These are phyloP conservation scores for Rhodotorula sphaerocarpa DNA, from an alignment of 768 basidiomycete genomes.

Conservation along the genomic window DNA sequence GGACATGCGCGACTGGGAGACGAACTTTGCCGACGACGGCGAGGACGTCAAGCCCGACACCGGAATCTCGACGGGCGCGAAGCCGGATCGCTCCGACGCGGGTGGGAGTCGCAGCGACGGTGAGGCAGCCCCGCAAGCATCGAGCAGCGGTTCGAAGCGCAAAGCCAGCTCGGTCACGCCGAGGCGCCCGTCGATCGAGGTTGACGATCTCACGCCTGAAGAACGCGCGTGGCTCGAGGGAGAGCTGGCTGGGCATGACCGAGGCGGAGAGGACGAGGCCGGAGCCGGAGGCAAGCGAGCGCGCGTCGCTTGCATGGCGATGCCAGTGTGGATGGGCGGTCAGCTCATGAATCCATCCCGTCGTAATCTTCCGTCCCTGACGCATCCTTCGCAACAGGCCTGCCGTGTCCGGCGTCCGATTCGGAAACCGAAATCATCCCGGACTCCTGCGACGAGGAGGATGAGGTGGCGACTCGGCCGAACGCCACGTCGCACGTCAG, in stretches of 20 bases:
- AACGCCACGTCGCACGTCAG: too few relatives aligned
- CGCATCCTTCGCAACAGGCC: too few relatives aligned
- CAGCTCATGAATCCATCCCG: not conserved
- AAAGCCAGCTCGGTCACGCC: not conserved
- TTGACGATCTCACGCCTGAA: not conserved
- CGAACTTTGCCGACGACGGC: not conserved
- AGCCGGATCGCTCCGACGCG: not conserved
- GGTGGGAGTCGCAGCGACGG: not conserved
- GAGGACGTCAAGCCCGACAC: not conserved
- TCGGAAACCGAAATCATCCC: too few relatives aligned
- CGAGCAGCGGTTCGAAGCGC: not conserved
- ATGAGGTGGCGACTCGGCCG: too few relatives aligned
- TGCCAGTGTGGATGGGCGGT: not conserved
- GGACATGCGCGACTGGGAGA: not conserved
- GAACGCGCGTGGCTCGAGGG: constrained; percentile 3
- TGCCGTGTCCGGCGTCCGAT: too few relatives aligned
- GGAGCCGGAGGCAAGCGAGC: constrained; percentile 2
- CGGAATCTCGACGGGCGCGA: not conserved
- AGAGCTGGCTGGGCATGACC: not conserved
- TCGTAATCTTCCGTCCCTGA: too few relatives aligned
- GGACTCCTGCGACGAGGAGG: too few relatives aligned
- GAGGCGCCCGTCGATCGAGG: not conserved
- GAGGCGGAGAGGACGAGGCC: not conserved
- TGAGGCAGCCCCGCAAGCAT: not conserved
- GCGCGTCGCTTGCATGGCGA: not conserved